Evolutionary conservation across 345 rosid genomes (phyloP).

Genomic region (Brassica juncea): DNA sequence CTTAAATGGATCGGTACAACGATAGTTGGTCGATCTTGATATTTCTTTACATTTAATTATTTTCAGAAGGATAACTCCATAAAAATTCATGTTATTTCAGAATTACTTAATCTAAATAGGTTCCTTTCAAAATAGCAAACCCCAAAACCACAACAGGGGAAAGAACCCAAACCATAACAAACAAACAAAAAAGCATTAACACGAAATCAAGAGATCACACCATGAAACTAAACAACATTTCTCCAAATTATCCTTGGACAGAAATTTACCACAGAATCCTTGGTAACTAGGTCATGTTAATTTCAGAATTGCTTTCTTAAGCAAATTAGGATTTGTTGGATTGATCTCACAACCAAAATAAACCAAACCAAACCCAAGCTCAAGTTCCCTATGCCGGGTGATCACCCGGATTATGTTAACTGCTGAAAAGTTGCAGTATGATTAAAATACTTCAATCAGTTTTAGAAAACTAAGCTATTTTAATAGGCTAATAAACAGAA

Average conservation of each 20-base stretch:
- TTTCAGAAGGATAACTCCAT: neutral
- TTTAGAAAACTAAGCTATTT: slow-evolving; percentile 22
- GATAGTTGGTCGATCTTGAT: neutral
- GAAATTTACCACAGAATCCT: neutral
- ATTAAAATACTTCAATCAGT: slow-evolving; percentile 6
- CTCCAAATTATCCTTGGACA: neutral
- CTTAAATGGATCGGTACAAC: neutral
- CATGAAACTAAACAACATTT: neutral
- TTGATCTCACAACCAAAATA: neutral
- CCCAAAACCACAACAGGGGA: neutral
- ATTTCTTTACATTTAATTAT: neutral
- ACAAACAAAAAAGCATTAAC: neutral
- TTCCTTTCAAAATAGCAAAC: neutral
- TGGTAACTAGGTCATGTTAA: neutral
- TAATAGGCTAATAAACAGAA: neutral
- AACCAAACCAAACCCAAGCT: neutral
- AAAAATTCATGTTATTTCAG: neutral
- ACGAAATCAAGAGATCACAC: neutral
- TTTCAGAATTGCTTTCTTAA: neutral
- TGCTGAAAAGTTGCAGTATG: neutral
- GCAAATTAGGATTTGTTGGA: neutral
- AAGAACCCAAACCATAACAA: neutral
- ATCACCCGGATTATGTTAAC: neutral
- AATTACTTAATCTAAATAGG: neutral
- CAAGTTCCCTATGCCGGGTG: neutral